phyloP scores from a whole-genome alignment of 768 basidiomycete species.

The Leccinellum rugosiceps region DNA sequence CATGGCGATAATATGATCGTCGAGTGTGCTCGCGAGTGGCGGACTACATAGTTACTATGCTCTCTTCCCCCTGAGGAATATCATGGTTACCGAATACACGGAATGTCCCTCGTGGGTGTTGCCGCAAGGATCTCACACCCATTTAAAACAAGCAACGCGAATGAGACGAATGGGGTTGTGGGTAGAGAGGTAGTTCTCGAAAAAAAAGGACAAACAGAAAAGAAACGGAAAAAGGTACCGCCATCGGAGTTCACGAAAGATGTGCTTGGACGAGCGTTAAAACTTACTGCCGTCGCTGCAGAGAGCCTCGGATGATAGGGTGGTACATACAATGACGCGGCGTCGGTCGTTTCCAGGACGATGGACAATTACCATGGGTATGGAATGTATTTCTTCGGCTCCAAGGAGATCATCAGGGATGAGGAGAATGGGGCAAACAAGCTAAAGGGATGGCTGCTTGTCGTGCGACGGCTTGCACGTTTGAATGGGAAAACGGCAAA shows the following conservation, averaged over 20 bases:
- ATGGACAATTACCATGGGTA: not conserved
- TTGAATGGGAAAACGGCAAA: not conserved
- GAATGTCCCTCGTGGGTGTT: not conserved
- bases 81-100: not conserved
- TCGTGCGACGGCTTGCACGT: not conserved
- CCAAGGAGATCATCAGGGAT: not conserved
- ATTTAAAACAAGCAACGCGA: not conserved
- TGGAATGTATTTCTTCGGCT: not conserved
- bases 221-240: not conserved
- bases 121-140: not conserved
- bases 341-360: not conserved
- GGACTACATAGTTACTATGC: not conserved
- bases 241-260: not conserved
- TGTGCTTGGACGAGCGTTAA: not conserved
- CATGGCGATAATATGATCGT: not conserved
- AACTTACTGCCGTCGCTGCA: not conserved
- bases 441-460: too few relatives aligned
- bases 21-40: not conserved
- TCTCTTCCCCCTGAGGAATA: not conserved
- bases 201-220: not conserved
- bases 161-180: not conserved
- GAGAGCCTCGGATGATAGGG: not conserved
- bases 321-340: not conserved
- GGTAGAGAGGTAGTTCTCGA: not conserved
- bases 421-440: not conserved